A percentile compares a stretch with the other conserved stretches of the same genome.
These are phyloP conservation scores for Volutella citrinella DNA, from an alignment of 2,329 filamentous ascomycete species.

Conservation along the genomic window DNA sequence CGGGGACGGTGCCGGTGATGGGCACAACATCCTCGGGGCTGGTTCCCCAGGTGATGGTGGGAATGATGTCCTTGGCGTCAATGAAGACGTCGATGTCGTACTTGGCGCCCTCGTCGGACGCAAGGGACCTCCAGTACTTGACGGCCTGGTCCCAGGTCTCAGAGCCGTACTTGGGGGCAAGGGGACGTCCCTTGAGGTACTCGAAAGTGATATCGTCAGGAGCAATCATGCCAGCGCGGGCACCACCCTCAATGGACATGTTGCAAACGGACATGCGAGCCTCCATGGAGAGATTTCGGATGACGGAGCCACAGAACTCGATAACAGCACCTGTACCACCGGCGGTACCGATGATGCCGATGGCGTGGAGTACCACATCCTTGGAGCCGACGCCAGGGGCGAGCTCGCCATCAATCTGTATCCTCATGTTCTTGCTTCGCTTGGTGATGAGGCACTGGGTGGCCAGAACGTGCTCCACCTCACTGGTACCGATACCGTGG, in stretches of 20 bases:
- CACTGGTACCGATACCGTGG: conserved; percentile 95
- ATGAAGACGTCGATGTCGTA: conserved; percentile 90
- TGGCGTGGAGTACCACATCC: conserved; percentile 89
- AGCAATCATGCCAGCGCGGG: conserved; percentile 93
- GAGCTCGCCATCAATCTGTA: conserved; percentile 90
- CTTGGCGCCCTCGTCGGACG: conserved; percentile 82
- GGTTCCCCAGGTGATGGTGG: conserved; percentile 95
- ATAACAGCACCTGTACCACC: conserved; percentile 94
- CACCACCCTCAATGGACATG: conserved; percentile 97
- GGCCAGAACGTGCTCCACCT: conserved; percentile 96
- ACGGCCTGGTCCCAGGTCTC: conserved; percentile 87
- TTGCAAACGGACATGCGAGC: conserved; percentile 99
- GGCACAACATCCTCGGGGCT: conserved; percentile 95
- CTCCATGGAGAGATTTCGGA: conserved; percentile 87
- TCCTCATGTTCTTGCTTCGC: conserved; percentile 97
- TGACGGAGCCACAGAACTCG: conserved; percentile 95
- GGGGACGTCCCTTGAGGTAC: conserved; percentile 86
- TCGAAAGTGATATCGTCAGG: conserved; percentile 93
- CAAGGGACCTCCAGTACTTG: conserved; percentile 82
- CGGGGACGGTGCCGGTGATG: conserved; percentile 86
- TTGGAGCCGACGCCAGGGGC: conserved; percentile 92
- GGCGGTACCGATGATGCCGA: conserved; percentile 90
- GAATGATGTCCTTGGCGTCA: conserved; percentile 87
- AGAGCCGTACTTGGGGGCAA: conserved; percentile 81
- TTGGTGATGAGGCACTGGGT: conserved; percentile 94